Percentiles rank a stretch among this genome's conserved stretches.
phyloP scores from a whole-genome alignment of 441 rosid genomes.

The Syzygium malaccense region DNA sequence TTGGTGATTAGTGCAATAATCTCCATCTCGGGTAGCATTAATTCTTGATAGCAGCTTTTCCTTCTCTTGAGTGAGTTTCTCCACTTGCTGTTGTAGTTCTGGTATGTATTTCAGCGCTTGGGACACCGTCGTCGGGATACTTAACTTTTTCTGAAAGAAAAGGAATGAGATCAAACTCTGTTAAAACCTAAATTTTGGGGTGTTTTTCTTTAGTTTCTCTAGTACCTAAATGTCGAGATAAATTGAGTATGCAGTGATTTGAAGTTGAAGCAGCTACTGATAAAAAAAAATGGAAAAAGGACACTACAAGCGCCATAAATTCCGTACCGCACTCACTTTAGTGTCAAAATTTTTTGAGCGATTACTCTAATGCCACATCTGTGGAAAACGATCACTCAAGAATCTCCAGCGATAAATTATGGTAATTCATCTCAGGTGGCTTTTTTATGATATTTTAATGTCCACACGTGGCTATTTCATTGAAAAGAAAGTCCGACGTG shows the following conservation, averaged over 20 bases:
- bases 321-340: background rate
- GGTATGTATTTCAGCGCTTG: conserved; percentile 46
- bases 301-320: background rate
- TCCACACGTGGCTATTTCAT: background rate
- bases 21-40: conserved; percentile 5
- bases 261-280: background rate
- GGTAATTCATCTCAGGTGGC: fast-evolving
- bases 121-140: conserved; percentile 49
- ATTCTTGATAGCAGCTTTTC: conserved; percentile 25
- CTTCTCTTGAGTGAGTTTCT: conserved; percentile 29
- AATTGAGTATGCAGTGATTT: background rate
- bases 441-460: background rate
- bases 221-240: background rate
- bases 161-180: background rate
- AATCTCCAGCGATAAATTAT: fast-evolving
- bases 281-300: background rate
- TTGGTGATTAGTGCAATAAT: background rate
- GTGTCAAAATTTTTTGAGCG: too few relatives aligned
- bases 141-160: conserved; percentile 39
- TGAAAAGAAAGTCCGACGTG: background rate
- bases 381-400: background rate
- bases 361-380: background rate
- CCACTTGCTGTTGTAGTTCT: conserved; percentile 38
- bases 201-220: too few relatives aligned
- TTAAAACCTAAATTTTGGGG: background rate